Evolutionary conservation across 805 yeast species (phyloP), one percentile per base, ranked within the genome.

Genomic region (Limtongia smithiae): DNA sequence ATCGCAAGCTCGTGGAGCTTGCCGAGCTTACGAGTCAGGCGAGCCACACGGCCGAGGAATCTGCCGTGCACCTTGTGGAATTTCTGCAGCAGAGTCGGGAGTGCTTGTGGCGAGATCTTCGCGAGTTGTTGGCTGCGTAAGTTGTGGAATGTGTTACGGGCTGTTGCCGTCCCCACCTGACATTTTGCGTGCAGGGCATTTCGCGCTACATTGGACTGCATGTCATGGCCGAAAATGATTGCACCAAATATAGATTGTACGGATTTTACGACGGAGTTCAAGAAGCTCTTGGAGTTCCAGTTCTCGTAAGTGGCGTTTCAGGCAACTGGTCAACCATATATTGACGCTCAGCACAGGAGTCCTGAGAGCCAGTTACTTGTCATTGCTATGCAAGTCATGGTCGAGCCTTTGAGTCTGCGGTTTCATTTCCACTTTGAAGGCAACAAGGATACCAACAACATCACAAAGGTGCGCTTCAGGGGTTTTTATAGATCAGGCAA

Each of bases 341-440:
- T n/a, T n/a, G n/a, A n/a, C n/a, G n/a, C n/a, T n/a, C n/a, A n/a
- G n/a, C n/a, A 6, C 28, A 25, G 28, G 28, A 25, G 28, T 25
- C 9, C 28, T 3, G 14, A 21, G 5, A 21, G 31, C 14, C 39
- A 32, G 11, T 50, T 50, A 4, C 35, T 46, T 21, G 37, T 57
- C 7, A 30, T 57, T 15, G 57, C 79, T 0, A 65, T 81, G 35
- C 74, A 71, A 36, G 62, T 69, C 0, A 62, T 84, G 27, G 62
- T 77, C 2, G 63, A 66, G 22, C 76, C 78, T 1, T 69, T 82
- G 25, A 66, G 68, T 6, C 57, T 71, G 11, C 71, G 85, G 36
- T 79, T 85, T 60, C 67, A 71, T 35, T 84, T 68, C 65, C 87
- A 85, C 61, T 84, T 83, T 60, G 75, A 76, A 41, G 69, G 76